Percentiles rank a stretch among this genome's conserved stretches.
Evolutionary conservation across 2,329 filamentous ascomycete species (phyloP).

Genomic region (Chrysoporthe puriensis): DNA sequence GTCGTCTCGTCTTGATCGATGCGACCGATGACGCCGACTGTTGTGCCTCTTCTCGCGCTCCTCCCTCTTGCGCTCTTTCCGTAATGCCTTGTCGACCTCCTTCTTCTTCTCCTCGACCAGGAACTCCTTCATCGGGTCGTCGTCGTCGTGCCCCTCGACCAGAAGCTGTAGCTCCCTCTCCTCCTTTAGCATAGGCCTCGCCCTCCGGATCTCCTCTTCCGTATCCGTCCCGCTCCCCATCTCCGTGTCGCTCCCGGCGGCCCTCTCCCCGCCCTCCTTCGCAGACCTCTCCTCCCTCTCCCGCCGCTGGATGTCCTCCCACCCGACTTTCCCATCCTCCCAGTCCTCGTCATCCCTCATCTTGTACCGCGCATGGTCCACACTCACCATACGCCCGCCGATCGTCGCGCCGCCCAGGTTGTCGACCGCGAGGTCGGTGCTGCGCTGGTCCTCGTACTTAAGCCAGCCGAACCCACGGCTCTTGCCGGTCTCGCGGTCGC

Average conservation of each 20-base stretch:
- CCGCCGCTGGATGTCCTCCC: conserved; percentile 61
- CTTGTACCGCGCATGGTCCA: conserved; percentile 95
- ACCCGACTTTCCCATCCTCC: conserved; percentile 61
- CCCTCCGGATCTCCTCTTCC: conserved; percentile 43
- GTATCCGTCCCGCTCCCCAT: conserved; percentile 45
- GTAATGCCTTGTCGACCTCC: conserved; percentile 75
- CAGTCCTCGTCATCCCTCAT: conserved; percentile 76
- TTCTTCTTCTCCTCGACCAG: conserved; percentile 90
- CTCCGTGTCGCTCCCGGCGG: conserved; percentile 40
- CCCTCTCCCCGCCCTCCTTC: conserved; percentile 41
- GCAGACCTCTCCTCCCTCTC: conserved; percentile 48
- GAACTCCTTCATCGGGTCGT: conserved; percentile 96
- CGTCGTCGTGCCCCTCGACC: conserved; percentile 83
- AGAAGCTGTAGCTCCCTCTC: conserved; percentile 78
- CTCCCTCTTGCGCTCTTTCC: conserved; percentile 55
- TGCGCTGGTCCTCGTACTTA: conserved; percentile 97
- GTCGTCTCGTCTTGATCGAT: conserved; percentile 43
- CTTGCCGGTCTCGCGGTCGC: conserved; percentile 96
- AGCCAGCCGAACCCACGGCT: conserved; percentile 93
- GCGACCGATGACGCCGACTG: conserved; percentile 46
- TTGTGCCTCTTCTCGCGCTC: conserved; percentile 50
- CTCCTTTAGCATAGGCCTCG: conserved; percentile 72
- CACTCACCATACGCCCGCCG: conserved; percentile 76
- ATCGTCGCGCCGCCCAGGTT: conserved; percentile 89
- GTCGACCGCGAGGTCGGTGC: conserved; percentile 93